Percentiles rank a stretch among this genome's conserved stretches.
phyloP scores from a whole-genome alignment of 2,329 filamentous ascomycete genomes.

The Pseudocercospora fijiensis region DNA sequence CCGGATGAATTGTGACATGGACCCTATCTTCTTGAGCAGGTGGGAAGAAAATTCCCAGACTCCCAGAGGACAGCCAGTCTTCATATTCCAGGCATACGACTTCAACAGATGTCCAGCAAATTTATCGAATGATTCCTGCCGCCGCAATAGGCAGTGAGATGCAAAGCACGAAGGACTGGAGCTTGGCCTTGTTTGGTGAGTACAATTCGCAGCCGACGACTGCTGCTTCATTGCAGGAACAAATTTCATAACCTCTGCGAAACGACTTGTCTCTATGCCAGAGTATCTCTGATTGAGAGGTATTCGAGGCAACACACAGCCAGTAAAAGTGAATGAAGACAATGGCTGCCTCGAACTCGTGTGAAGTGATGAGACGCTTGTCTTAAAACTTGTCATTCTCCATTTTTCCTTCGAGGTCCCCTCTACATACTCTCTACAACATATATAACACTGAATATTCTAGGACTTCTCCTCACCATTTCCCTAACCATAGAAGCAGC shows the following conservation, averaged over 20 bases:
- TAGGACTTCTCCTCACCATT: neutral
- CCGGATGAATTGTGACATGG: neutral
- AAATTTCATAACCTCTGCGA: neutral
- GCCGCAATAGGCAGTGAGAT: neutral
- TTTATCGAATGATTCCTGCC: neutral
- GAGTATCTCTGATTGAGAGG: neutral
- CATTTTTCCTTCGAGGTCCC: neutral
- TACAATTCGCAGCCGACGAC: neutral
- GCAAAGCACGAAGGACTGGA: neutral
- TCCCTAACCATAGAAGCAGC: neutral
- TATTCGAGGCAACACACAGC: neutral
- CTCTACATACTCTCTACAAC: neutral
- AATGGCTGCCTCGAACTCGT: neutral
- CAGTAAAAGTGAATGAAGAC: slow-evolving; percentile 2
- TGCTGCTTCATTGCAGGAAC: neutral
- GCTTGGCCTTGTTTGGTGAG: neutral
- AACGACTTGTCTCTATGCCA: neutral
- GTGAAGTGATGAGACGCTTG: neutral
- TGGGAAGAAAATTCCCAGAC: neutral
- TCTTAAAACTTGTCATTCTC: neutral
- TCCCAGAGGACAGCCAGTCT: neutral
- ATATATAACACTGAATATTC: neutral
- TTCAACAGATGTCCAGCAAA: neutral
- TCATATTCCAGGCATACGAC: neutral
- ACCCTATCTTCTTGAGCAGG: neutral